Evolutionary conservation across 306 rosid species (phyloP), one percentile per base, ranked within the genome.

Genomic region (Vigna nakashimae): DNA sequence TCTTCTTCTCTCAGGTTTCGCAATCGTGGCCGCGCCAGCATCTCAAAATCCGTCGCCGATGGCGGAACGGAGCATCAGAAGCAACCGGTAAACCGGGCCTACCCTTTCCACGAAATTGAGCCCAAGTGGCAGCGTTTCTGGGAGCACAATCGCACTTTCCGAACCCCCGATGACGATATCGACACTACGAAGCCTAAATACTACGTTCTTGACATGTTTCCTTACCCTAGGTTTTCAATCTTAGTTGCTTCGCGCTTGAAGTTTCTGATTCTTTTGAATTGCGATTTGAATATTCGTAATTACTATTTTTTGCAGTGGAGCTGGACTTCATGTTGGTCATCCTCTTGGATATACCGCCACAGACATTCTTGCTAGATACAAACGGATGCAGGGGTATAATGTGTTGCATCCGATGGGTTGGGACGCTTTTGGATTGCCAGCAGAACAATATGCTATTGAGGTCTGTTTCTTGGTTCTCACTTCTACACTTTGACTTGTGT

Each of bases 371-470:
- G 98, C 97, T 9, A 88, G 98, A 78, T 89, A 83, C 76, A 92
- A 90, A 85, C 93, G 98, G 10, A 95, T 92, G 98, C 90, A 85
- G 80, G 98, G 96, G 5, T 89, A 84, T 79, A 92, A 91, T 64
- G 98, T 95, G 43, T 86, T 92, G 88, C 98, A 95, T 80, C 98
- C 98, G 8, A 95, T 95, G 97, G 98, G 98, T 24, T 95, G 98
- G 98, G 98, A 92, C 86, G 98, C 98, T 71, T 95, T 95, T 84
- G 98, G 98, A 57, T 82, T 95, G 82, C 98, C 98, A n/a, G 98
- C 97, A 0, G 98, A 95, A 88, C 98, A 95, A 83, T 95, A 92
- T 76, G 98, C 98, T 16, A 92, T 95, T 50, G 88, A 94, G 94
- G 98, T 94, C 71, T 77, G 32, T 59, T 64, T 85, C 43, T 75